Evolutionary conservation across 257 asterid species (phyloP).

Genomic region (Ocimum tenuiflorum): DNA sequence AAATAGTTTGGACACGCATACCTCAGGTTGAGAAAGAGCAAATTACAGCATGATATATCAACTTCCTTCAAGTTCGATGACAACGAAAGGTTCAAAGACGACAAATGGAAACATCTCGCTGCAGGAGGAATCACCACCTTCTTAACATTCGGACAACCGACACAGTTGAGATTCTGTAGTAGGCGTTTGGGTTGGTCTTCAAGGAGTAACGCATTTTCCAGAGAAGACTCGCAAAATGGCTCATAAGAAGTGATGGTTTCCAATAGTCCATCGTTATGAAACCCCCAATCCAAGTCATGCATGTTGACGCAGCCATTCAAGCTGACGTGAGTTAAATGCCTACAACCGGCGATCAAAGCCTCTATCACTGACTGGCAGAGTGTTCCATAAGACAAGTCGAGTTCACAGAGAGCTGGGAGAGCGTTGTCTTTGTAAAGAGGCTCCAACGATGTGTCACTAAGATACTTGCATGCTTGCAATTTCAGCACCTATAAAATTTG

Average conservation of each 20-base stretch:
- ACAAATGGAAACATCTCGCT: slow-evolving; percentile 67
- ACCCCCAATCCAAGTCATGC: slow-evolving; percentile 93
- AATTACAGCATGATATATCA: slow-evolving; percentile 70
- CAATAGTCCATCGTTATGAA: slow-evolving; percentile 23
- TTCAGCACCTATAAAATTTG: slow-evolving; percentile 60
- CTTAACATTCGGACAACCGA: slow-evolving; percentile 86
- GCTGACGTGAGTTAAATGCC: slow-evolving; percentile 81
- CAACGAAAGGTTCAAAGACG: slow-evolving; percentile 75
- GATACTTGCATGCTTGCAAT: slow-evolving; percentile 99
- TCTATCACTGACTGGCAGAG: slow-evolving; percentile 87
- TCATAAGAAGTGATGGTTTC: slow-evolving; percentile 24
- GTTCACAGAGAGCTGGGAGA: slow-evolving; percentile 76
- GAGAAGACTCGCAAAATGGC: slow-evolving; percentile 19
- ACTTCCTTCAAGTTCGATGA: slow-evolving; percentile 90
- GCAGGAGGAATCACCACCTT: slow-evolving; percentile 78
- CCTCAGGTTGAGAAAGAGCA: slow-evolving; percentile 87
- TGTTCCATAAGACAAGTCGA: slow-evolving; percentile 91
- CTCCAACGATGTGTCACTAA: slow-evolving; percentile 67
- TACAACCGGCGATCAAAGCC: slow-evolving; percentile 86
- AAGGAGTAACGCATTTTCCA: slow-evolving; percentile 17
- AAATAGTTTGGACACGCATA: slow-evolving; percentile 21
- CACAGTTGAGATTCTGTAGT: slow-evolving; percentile 85
- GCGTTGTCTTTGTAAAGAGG: slow-evolving; percentile 84
- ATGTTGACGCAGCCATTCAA: slow-evolving; percentile 84
- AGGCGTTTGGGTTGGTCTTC: slow-evolving; percentile 41